Percentiles rank a stretch among this genome's conserved stretches.
Conservation (phyloP, 2,329 filamentous ascomycete species). For the Sphaerulina musiva region DNA sequence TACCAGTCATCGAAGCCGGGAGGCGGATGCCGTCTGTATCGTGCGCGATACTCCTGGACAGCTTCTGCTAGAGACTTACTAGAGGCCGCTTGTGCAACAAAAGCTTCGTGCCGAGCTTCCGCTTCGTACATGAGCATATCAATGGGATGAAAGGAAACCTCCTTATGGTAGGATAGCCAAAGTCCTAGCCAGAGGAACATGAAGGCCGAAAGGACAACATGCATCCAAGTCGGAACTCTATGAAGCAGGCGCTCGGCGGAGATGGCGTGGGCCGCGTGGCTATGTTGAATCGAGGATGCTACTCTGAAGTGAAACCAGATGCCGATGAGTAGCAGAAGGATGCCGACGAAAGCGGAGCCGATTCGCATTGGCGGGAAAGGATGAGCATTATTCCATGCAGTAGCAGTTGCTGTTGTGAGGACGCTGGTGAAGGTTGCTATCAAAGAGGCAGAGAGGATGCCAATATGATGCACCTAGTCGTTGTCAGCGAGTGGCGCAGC, state of each 20-base stretch:
- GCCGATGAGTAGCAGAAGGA: slow-evolving; percentile 25
- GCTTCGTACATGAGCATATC: slow-evolving; percentile 49
- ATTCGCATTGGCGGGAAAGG: slow-evolving; percentile 28
- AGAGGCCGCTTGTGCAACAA: slow-evolving; percentile 42
- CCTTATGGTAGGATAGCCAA: slow-evolving; percentile 37
- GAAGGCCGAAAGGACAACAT: slow-evolving; percentile 37
- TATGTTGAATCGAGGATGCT: slow-evolving; percentile 15
- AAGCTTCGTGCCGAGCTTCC: slow-evolving; percentile 44
- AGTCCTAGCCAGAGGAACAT: slow-evolving; percentile 40
- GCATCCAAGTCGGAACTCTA: slow-evolving; percentile 29
- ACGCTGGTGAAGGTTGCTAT: slow-evolving; percentile 35
- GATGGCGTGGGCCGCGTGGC: background rate
- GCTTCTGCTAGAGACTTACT: slow-evolving; percentile 47
- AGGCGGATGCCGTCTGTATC: slow-evolving; percentile 51
- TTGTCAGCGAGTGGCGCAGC: background rate
- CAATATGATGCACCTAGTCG: slow-evolving; percentile 38
- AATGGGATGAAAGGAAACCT: slow-evolving; percentile 48
- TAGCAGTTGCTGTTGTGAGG: slow-evolving; percentile 31
- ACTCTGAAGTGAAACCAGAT: slow-evolving; percentile 29
- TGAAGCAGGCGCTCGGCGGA: slow-evolving; percentile 11
- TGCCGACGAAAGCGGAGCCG: slow-evolving; percentile 22
- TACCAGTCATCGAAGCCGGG: slow-evolving; percentile 58
- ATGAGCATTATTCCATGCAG: slow-evolving; percentile 30
- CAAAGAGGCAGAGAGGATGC: slow-evolving; percentile 36
- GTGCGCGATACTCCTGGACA: slow-evolving; percentile 45